phyloP scores from a whole-genome alignment of 768 basidiomycete species.

The Tylopilus plumbeoviolaceoides region DNA sequence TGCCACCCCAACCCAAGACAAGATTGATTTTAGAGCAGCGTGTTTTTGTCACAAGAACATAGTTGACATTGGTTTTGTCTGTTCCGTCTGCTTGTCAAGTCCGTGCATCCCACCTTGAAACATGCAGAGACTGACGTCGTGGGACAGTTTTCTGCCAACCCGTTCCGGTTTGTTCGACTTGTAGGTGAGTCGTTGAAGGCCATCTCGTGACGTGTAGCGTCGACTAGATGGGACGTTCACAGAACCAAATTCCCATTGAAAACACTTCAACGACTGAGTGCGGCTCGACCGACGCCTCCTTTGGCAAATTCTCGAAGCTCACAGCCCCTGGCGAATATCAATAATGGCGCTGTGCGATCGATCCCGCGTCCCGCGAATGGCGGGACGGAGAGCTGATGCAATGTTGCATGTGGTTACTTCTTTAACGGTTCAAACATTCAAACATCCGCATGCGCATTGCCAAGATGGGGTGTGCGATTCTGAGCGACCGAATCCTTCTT shows the following conservation, averaged over 20 bases:
- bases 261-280: slow-evolving; percentile 77
- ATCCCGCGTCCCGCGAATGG: slow-evolving; percentile 15
- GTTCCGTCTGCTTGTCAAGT: slow-evolving; percentile 98
- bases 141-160: slow-evolving; percentile 87
- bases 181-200: slow-evolving; percentile 56
- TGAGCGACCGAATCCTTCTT: background rate
- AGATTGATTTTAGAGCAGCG: slow-evolving; percentile 93
- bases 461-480: background rate
- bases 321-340: slow-evolving; percentile 33
- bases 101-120: slow-evolving; percentile 27
- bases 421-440: background rate
- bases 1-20: slow-evolving; percentile 88
- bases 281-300: slow-evolving; percentile 44
- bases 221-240: slow-evolving; percentile 7
- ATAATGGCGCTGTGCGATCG: slow-evolving; percentile 26
- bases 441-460: background rate
- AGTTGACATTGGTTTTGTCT: slow-evolving; percentile 95
- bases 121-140: slow-evolving; percentile 5
- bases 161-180: slow-evolving; percentile 89
- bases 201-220: background rate
- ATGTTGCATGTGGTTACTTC: background rate
- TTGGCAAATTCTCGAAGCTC: slow-evolving; percentile 27
- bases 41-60: slow-evolving; percentile 99
- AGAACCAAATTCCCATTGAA: slow-evolving; percentile 96
- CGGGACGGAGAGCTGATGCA: slow-evolving; percentile 14